Evolutionary conservation across 2,329 filamentous ascomycete genomes (phyloP).

Genomic region (Paecilomyces niveus): DNA sequence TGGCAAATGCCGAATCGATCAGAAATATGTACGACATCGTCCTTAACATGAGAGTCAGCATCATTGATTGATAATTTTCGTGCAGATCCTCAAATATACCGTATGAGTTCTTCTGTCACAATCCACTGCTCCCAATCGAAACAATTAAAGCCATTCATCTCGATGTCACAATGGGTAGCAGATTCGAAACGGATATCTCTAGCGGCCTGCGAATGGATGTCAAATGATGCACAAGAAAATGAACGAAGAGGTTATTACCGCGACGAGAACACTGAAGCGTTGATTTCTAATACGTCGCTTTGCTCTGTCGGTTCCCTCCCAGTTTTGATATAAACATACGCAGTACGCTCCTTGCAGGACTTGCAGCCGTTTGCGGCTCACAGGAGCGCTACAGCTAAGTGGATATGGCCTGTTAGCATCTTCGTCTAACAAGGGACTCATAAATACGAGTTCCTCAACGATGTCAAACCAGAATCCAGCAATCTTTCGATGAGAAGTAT

Average conservation of each 20-base stretch:
- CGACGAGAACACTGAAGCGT: conserved; percentile 16
- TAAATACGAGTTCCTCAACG: conserved; percentile 17
- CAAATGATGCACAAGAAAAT: neutral
- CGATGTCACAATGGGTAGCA: neutral
- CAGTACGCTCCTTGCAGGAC: conserved; percentile 17
- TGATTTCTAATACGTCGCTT: conserved; percentile 14
- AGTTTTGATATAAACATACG: conserved; percentile 16
- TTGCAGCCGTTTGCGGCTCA: conserved; percentile 4
- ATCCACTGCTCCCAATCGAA: neutral
- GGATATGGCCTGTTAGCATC: neutral
- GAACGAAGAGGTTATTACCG: conserved; percentile 6
- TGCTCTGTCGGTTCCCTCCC: conserved; percentile 14
- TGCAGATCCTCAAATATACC: conserved; percentile 6
- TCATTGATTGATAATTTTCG: neutral
- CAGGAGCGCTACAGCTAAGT: neutral
- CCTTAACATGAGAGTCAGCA: conserved; percentile 5
- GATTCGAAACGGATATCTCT: neutral
- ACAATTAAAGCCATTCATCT: neutral
- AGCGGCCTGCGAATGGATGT: neutral
- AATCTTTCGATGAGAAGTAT: conserved; percentile 6
- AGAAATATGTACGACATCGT: conserved; percentile 20
- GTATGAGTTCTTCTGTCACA: conserved; percentile 18
- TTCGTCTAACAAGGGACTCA: conserved; percentile 2
- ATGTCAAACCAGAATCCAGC: conserved; percentile 14
- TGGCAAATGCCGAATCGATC: conserved; percentile 20